These are phyloP conservation scores for Ceratocystis smalleyi DNA, from an alignment of 2,329 filamentous ascomycete species.

Conservation along the genomic window DNA sequence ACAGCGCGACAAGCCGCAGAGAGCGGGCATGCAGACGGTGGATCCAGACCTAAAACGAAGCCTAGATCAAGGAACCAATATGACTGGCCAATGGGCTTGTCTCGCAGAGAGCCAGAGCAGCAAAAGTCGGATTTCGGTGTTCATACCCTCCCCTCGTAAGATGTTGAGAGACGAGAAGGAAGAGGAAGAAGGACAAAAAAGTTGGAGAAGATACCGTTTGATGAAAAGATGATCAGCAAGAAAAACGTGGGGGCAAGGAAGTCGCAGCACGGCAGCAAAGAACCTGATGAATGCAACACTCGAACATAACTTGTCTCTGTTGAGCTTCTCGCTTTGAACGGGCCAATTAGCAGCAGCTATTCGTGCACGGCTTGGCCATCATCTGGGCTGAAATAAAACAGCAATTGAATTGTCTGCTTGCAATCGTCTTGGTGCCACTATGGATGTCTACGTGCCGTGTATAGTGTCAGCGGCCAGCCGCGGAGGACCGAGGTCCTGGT, in stretches of 20 bases:
- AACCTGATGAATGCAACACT: not conserved
- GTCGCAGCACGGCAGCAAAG: not conserved
- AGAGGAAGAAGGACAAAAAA: not conserved
- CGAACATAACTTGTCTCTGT: not conserved
- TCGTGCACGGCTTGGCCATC: not conserved
- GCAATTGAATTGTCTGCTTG: not conserved
- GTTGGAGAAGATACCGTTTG: slow-evolving; percentile 1
- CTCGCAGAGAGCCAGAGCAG: not conserved
- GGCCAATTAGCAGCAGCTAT: not conserved
- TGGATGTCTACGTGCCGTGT: not conserved
- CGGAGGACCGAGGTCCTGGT: not conserved
- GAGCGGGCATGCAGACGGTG: not conserved
- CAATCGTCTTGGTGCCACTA: not conserved
- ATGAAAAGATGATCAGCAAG: not conserved
- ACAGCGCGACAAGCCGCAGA: not conserved
- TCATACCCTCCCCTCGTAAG: not conserved
- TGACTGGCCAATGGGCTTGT: not conserved
- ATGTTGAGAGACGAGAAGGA: no score
- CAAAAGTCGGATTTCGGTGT: not conserved
- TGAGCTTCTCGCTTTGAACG: not conserved
- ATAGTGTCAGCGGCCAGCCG: not conserved
- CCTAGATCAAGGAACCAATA: not conserved
- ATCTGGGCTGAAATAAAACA: no score
- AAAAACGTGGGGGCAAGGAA: not conserved
- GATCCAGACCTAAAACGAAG: not conserved